Percentiles rank a stretch among this genome's conserved stretches.
phyloP scores from a whole-genome alignment of 169 alveolate species.

The Besnoitia besnoiti region DNA sequence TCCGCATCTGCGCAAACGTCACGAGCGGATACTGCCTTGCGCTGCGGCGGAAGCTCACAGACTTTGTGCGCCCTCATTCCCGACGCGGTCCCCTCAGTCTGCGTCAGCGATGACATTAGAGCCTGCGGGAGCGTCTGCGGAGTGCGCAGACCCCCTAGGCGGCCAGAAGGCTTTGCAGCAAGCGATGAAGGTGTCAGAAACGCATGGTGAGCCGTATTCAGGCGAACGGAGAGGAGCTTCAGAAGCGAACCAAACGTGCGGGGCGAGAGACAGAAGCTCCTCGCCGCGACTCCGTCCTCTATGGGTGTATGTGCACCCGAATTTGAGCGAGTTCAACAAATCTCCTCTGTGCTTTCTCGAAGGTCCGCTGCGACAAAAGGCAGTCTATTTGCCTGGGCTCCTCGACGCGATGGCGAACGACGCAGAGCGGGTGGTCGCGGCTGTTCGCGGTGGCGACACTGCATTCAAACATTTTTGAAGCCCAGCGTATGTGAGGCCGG shows the following conservation, averaged over 20 bases:
- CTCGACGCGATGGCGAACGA: background rate
- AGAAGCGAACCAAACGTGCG: too few species aligned
- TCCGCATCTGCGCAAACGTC: background rate
- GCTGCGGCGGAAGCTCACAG: background rate
- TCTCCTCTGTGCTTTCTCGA: background rate
- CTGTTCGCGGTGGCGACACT: background rate
- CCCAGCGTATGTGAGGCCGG: too few species aligned
- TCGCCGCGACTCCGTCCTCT: background rate
- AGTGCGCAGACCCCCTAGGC: too few species aligned
- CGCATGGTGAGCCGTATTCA: too few species aligned
- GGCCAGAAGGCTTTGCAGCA: too few species aligned
- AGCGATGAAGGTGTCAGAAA: too few species aligned
- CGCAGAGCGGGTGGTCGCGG: background rate
- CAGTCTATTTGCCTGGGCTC: background rate
- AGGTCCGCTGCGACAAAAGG: background rate
- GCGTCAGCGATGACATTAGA: too few species aligned
- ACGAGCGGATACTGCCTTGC: background rate
- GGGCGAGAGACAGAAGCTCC: too few species aligned
- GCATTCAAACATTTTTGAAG: background rate
- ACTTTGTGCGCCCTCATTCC: background rate
- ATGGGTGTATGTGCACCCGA: background rate
- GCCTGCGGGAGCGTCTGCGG: too few species aligned
- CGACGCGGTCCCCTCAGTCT: too few species aligned
- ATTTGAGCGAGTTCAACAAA: background rate
- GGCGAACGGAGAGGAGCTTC: too few species aligned